Conservation (phyloP, 352 stramenopile genomes). For the Lagenidium giganteum region DNA sequence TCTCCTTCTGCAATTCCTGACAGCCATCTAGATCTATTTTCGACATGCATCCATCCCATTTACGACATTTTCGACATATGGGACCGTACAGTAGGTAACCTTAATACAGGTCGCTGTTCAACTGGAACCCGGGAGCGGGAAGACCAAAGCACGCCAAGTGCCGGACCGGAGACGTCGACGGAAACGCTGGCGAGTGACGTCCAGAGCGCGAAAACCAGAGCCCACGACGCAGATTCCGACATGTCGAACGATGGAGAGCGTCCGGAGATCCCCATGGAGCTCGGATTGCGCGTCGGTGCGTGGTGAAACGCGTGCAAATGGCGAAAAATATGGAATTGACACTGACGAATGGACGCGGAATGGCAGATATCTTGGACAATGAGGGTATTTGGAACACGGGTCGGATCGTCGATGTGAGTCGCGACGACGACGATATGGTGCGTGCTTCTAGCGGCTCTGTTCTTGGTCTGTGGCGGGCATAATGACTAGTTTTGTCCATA, state of each 20-base stretch:
- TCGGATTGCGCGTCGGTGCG: slow-evolving; percentile 65
- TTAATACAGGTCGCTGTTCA: no score
- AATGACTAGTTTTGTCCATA: background rate
- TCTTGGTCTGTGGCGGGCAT: background rate
- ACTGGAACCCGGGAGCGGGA: no score
- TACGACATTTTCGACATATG: slow-evolving; percentile 5
- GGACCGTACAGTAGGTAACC: no score
- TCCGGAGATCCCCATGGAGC: slow-evolving; percentile 49
- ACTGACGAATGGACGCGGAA: background rate
- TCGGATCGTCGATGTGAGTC: slow-evolving; percentile 55
- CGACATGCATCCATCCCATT: background rate
- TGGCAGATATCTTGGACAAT: slow-evolving; percentile 68
- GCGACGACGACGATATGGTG: slow-evolving; percentile 52
- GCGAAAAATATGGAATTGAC: no score
- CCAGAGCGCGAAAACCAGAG: no score
- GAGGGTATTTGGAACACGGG: slow-evolving; percentile 84
- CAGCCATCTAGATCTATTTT: background rate
- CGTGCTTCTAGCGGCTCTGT: slow-evolving; percentile 1
- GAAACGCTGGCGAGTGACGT: background rate
- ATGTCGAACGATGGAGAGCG: slow-evolving; percentile 18
- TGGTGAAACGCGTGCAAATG: slow-evolving; percentile 1
- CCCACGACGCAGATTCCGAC: no score
- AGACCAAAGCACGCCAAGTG: no score
- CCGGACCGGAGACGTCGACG: background rate
- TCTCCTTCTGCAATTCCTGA: no score